These are phyloP conservation scores for Fusarium oxysporum DNA, from an alignment of 2,329 filamentous ascomycete genomes.

Conservation along the genomic window DNA sequence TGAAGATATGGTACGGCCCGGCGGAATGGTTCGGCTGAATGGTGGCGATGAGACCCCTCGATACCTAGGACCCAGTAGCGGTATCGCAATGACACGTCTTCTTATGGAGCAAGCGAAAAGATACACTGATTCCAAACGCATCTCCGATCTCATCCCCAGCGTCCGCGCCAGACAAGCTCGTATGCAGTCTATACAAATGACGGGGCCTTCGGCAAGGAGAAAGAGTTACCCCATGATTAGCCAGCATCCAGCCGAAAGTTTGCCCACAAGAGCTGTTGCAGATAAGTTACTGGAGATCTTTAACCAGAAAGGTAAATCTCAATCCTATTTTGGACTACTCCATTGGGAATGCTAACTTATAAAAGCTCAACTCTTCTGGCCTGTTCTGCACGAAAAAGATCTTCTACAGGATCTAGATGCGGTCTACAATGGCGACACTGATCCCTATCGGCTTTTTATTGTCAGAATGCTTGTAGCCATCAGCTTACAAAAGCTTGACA, in stretches of 20 bases:
- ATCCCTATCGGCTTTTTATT: slow-evolving; percentile 89
- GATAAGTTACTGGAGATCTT: slow-evolving; percentile 87
- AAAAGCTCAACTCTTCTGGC: slow-evolving; percentile 87
- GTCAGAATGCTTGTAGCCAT: slow-evolving; percentile 94
- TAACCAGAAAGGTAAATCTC: slow-evolving; percentile 77
- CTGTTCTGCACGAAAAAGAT: slow-evolving; percentile 84
- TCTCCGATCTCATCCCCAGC: slow-evolving; percentile 90
- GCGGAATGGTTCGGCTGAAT: slow-evolving; percentile 85
- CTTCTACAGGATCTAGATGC: slow-evolving; percentile 82
- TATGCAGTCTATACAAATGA: slow-evolving; percentile 70
- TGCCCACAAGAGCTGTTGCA: slow-evolving; percentile 80
- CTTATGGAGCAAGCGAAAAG: slow-evolving; percentile 97
- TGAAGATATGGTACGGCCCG: slow-evolving; percentile 88
- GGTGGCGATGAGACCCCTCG: slow-evolving; percentile 87
- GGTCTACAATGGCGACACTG: slow-evolving; percentile 80
- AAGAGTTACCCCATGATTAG: slow-evolving; percentile 94
- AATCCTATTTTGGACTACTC: not conserved
- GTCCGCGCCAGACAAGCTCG: slow-evolving; percentile 66
- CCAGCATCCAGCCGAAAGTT: slow-evolving; percentile 78
- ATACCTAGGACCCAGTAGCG: slow-evolving; percentile 93
- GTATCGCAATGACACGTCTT: slow-evolving; percentile 92
- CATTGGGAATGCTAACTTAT: slow-evolving; percentile 22
- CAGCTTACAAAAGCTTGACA: slow-evolving; percentile 90
- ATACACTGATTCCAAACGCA: slow-evolving; percentile 89
- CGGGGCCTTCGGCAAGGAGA: slow-evolving; percentile 68